Evolutionary conservation across 148 eudicot genomes (phyloP).

Genomic region (Chenopodium album): DNA sequence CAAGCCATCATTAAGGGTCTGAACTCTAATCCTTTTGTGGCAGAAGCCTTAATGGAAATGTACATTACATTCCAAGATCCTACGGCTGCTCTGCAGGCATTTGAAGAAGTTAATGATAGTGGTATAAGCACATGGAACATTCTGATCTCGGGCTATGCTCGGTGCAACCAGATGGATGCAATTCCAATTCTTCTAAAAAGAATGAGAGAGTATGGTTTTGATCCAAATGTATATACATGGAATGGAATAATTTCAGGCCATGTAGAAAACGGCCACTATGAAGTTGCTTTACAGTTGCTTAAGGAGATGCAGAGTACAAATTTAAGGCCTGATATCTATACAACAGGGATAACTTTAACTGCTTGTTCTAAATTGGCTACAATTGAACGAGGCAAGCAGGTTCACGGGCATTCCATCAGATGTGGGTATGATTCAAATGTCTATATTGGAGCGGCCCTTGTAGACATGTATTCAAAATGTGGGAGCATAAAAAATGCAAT

Average conservation of each 20-base stretch:
- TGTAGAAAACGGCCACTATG: constrained; percentile 39
- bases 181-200: constrained; percentile 30
- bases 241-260: constrained; percentile 51
- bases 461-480: constrained; percentile 67
- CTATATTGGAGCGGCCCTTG: constrained; percentile 46
- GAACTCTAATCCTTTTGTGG: constrained; percentile 44
- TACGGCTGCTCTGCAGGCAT: constrained; percentile 40
- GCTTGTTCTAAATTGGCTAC: constrained; percentile 53
- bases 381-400: constrained; percentile 50
- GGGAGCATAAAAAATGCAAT: constrained; percentile 40
- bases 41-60: constrained; percentile 53
- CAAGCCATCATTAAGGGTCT: constrained; percentile 46
- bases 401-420: constrained; percentile 50
- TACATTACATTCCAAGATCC: constrained; percentile 35
- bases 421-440: constrained; percentile 43
- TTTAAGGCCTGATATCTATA: constrained; percentile 48
- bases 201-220: constrained; percentile 48
- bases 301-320: constrained; percentile 38
- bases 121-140: constrained; percentile 50
- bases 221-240: constrained; percentile 50
- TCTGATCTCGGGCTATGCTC: constrained; percentile 52
- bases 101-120: constrained; percentile 35
- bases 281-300: constrained; percentile 44
- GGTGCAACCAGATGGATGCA: constrained; percentile 34
- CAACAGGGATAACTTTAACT: constrained; percentile 39